These are phyloP conservation scores for Camelina neglecta DNA, from an alignment of 345 rosid species.

Conservation along the genomic window DNA sequence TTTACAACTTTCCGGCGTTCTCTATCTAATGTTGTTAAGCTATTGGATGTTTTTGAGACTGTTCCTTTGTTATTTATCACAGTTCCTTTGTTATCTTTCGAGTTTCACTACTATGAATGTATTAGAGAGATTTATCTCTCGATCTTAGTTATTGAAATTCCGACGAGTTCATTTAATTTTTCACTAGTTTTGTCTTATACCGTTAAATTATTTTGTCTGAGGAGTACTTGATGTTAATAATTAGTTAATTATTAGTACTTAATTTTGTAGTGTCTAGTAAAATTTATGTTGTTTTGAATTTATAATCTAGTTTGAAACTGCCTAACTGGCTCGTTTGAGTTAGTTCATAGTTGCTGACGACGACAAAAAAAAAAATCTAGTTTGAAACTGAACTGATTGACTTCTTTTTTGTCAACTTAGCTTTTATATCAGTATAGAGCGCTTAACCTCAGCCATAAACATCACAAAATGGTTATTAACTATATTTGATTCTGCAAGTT, in stretches of 20 bases:
- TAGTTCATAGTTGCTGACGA: too few relatives aligned
- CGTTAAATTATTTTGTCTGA: background rate
- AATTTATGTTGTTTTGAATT: background rate
- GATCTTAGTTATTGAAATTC: background rate
- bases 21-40: constrained; percentile 7
- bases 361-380: too few relatives aligned
- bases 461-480: background rate
- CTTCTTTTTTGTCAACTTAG: too few relatives aligned
- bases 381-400: too few relatives aligned
- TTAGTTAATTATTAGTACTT: background rate
- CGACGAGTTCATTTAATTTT: background rate
- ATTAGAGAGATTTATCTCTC: constrained; percentile 13
- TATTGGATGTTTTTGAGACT: constrained; percentile 26
- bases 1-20: constrained; percentile 11
- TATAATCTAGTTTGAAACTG: too few relatives aligned
- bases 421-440: background rate
- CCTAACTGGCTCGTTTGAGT: too few relatives aligned
- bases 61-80: constrained; percentile 33
- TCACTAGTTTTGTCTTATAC: background rate
- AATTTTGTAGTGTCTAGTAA: background rate
- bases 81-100: constrained; percentile 21
- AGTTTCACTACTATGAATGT: constrained; percentile 10
- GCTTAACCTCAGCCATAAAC: background rate
- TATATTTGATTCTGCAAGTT: background rate
- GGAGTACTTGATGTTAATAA: constrained; percentile 1